Evolutionary conservation across 352 stramenopile genomes (phyloP).

Genomic region (Phytophthora parvispora): DNA sequence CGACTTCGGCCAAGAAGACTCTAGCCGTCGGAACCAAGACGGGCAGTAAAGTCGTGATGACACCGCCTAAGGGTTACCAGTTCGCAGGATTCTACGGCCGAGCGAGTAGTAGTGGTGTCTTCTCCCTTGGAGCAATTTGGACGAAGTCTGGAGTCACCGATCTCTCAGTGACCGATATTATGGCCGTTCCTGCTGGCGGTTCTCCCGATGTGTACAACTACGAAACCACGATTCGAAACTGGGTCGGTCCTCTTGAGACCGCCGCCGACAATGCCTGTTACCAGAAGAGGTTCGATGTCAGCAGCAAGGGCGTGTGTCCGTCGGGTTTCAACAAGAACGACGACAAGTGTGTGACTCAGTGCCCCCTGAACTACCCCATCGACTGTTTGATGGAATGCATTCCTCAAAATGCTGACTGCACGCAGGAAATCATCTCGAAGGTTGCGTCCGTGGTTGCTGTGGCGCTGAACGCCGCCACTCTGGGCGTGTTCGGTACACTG

Average conservation of each 20-base stretch:
- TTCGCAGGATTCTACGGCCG: conserved; percentile 34
- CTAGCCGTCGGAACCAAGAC: conserved; percentile 31
- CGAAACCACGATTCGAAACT: conserved; percentile 41
- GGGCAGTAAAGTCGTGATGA: conserved; percentile 4
- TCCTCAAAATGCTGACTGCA: conserved; percentile 49
- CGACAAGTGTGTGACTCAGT: conserved; percentile 55
- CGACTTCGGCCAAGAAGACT: background rate
- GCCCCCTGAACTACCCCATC: conserved; percentile 50
- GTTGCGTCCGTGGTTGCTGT: conserved; percentile 39
- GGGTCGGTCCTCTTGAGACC: conserved; percentile 37
- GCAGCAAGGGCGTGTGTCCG: conserved; percentile 39
- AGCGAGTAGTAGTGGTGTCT: conserved; percentile 9
- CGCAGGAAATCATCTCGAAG: conserved; percentile 46
- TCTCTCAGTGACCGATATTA: conserved; percentile 22
- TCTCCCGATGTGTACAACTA: conserved; percentile 31
- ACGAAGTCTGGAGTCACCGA: conserved; percentile 10
- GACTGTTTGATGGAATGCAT: conserved; percentile 48
- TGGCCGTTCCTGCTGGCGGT: conserved; percentile 10
- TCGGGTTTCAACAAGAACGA: conserved; percentile 56
- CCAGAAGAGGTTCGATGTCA: conserved; percentile 31
- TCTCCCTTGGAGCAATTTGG: conserved; percentile 29
- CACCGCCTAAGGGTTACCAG: conserved; percentile 21
- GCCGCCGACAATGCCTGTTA: conserved; percentile 30
- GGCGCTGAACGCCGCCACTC: conserved; percentile 42
- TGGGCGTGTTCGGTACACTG: conserved; percentile 44